Evolutionary conservation across 1,139 yeast species (phyloP), one percentile per base, ranked within the genome.

Genomic region (Protomyces pachydermus): DNA sequence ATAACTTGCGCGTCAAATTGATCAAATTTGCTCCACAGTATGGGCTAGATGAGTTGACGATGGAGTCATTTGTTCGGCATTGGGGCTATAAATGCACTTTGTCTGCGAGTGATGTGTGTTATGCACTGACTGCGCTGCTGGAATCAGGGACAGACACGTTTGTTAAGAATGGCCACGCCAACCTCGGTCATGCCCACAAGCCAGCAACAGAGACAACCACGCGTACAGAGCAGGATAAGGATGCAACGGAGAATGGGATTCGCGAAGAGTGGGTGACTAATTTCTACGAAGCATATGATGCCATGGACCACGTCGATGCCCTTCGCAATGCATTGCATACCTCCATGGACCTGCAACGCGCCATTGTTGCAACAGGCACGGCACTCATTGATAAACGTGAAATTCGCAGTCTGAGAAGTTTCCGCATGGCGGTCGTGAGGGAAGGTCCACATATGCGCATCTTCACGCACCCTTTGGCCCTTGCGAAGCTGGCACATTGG

Each of bases 261-360:
- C 56, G 62, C 2, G 91, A 87, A 69, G 82, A 84, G 56, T 93
- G 97, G 95, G 84, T 91, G 2, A 82, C 83, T 62, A 91, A 91
- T 72, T 95, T 95, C 74, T 93, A 98, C 98, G 81, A 84, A 38
- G 88, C 96, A 14, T 95, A 96, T 95, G 98, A 93, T 76, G 90
- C 98, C 0, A 78, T 91, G 60, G 85, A 85, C 73, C 83, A 83
- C 42, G 80, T 85, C 65, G 88, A 86, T 48, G 74, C 85, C 6
- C 78, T 93, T 35, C 74, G 80, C 48, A 82, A 82, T 62, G 98
- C 98, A 0, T 78, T 91, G 35, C 85, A 83, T 55, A 84, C 85
- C 69, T 98, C 98, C 6, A 90, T 90, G 72, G 74, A 79, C 46
- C 82, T 90, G 65, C 98, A 93, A 73, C 86, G 86, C 70, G 84